Evolutionary conservation across 2,329 filamentous ascomycete genomes (phyloP).

Genomic region (Ophiostoma ulmi): DNA sequence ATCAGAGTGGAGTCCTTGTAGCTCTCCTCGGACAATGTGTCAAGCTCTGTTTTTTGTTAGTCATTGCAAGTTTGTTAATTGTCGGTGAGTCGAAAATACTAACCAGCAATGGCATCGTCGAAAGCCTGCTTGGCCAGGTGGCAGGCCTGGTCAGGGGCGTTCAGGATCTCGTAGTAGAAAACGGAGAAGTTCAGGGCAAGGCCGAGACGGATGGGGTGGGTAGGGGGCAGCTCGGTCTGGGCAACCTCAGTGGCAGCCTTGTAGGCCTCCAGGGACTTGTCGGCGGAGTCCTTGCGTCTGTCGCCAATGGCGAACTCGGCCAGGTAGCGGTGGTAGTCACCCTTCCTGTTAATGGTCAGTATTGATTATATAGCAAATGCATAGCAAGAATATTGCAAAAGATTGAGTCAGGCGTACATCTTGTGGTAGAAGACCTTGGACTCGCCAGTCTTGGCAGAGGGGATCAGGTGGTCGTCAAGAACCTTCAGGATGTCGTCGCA

Average conservation of each 20-base stretch:
- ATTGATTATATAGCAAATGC: not conserved
- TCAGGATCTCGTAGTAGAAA: conserved; percentile 74
- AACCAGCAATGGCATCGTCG: conserved; percentile 81
- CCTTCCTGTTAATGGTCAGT: conserved; percentile 63
- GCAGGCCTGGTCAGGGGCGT: conserved; percentile 97
- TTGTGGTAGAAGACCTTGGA: conserved; percentile 99
- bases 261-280: conserved; percentile 94
- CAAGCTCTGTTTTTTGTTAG: conserved; percentile 59
- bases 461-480: conserved; percentile 88
- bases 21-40: conserved; percentile 94
- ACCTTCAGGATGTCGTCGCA: conserved; percentile 96
- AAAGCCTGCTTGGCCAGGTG: conserved; percentile 95
- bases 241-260: conserved; percentile 87
- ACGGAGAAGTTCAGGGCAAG: conserved; percentile 67
- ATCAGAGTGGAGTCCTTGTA: conserved; percentile 99
- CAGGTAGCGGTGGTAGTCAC: conserved; percentile 98
- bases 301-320: conserved; percentile 94
- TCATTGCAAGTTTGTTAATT: not conserved
- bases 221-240: conserved; percentile 81
- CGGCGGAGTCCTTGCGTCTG: conserved; percentile 89
- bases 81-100: not conserved
- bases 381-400: not conserved
- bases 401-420: conserved; percentile 57
- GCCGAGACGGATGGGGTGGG: conserved; percentile 88
- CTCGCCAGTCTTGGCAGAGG: conserved; percentile 89